phyloP scores from a whole-genome alignment of 257 asterid genomes.

The Solanum lycopersicoides region DNA sequence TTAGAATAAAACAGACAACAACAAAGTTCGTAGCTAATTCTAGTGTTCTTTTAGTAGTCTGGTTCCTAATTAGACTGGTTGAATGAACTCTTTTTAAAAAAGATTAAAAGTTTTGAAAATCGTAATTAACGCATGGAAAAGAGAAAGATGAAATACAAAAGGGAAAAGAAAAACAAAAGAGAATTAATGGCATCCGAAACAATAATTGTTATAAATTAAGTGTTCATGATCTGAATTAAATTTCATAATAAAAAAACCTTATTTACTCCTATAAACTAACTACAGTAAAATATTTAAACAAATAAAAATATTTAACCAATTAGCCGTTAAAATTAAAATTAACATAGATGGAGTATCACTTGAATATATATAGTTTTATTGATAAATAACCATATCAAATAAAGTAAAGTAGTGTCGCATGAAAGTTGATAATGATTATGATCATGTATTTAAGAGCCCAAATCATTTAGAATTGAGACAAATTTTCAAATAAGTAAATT shows the following conservation, averaged over 20 bases:
- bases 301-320: not conserved
- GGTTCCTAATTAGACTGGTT: not conserved
- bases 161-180: slow-evolving; percentile 2
- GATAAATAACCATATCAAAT: not conserved
- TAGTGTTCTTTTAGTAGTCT: too few species aligned
- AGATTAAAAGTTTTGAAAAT: not conserved
- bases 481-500: not conserved
- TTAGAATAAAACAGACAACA: not conserved
- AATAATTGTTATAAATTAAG: too few species aligned
- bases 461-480: too few species aligned
- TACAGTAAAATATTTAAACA: not conserved
- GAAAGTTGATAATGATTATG: not conserved
- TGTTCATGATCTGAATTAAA: not conserved
- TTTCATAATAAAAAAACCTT: not conserved
- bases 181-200: not conserved
- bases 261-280: not conserved
- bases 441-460: not conserved
- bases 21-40: not conserved
- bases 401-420: not conserved
- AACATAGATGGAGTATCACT: not conserved
- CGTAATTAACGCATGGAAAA: not conserved
- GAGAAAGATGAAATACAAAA: not conserved
- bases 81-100: not conserved
- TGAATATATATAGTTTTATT: not conserved
- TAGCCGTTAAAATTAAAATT: not conserved